A percentile compares a stretch with the other conserved stretches of the same genome.
Evolutionary conservation across 805 yeast genomes (phyloP).

Genomic region (Cyberlindnera mycetangii): DNA sequence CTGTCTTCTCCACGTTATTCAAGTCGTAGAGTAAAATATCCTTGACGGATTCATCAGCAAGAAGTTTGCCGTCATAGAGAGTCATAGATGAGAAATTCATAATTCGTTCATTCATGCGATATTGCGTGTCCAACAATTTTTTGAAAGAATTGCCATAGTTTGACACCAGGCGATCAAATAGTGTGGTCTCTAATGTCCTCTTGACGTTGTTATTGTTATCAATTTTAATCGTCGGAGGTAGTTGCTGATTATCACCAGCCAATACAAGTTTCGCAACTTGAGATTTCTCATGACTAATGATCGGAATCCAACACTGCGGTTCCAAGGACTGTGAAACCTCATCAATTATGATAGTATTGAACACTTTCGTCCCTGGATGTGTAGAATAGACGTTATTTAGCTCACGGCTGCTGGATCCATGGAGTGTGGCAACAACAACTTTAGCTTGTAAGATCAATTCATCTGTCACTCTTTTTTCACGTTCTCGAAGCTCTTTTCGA

Average conservation of each 20-base stretch:
- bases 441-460: slow-evolving; percentile 58
- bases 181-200: slow-evolving; percentile 53
- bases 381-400: slow-evolving; percentile 48
- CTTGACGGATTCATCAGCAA: slow-evolving; percentile 60
- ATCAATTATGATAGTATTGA: slow-evolving; percentile 84
- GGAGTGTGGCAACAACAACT: slow-evolving; percentile 81
- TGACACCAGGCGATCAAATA: slow-evolving; percentile 75
- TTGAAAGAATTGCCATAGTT: slow-evolving; percentile 45
- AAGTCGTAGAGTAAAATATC: slow-evolving; percentile 53
- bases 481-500: slow-evolving; percentile 60
- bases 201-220: slow-evolving; percentile 40
- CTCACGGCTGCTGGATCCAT: slow-evolving; percentile 80
- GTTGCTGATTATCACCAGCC: slow-evolving; percentile 92
- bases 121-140: slow-evolving; percentile 70
- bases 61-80: slow-evolving; percentile 60
- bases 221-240: slow-evolving; percentile 86
- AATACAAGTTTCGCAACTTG: slow-evolving; percentile 55
- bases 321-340: slow-evolving; percentile 94
- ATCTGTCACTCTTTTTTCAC: slow-evolving; percentile 62
- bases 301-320: slow-evolving; percentile 96
- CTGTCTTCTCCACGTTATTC: slow-evolving; percentile 44
- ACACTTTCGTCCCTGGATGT: slow-evolving; percentile 36
- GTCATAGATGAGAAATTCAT: slow-evolving; percentile 74
- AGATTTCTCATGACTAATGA: slow-evolving; percentile 53
- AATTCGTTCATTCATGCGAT: slow-evolving; percentile 78